Percentiles rank a stretch among this genome's conserved stretches.
Conservation (phyloP, 495 filamentous ascomycete species). For the Aspergillus campestris region DNA sequence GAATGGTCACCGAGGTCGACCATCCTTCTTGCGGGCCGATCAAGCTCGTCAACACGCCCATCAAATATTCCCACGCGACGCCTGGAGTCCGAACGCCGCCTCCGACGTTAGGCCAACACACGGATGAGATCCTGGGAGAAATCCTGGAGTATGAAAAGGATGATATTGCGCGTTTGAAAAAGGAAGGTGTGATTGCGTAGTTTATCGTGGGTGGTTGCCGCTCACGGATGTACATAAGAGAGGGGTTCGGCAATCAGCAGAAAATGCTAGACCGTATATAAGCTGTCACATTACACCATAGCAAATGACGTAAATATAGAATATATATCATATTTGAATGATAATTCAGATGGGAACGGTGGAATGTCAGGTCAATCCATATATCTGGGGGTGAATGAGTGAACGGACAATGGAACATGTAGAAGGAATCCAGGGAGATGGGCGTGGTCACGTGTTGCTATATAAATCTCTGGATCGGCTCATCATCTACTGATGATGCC, state of each 20-base stretch:
- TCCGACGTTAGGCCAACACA: conserved; percentile 86
- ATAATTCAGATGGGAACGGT: no score
- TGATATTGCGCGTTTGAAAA: conserved; percentile 55
- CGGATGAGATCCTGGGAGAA: conserved; percentile 68
- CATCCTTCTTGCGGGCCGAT: conserved; percentile 78
- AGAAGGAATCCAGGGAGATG: conserved; percentile 4
- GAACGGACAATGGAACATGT: not conserved
- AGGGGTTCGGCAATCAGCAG: not conserved
- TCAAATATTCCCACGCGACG: conserved; percentile 82
- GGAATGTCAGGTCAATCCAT: no score
- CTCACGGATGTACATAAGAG: not conserved
- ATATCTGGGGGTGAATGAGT: not conserved
- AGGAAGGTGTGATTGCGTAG: conserved; percentile 63
- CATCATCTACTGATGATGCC: conserved; percentile 8
- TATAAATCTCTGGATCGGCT: conserved; percentile 24
- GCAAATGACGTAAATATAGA: no score
- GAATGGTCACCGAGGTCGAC: conserved; percentile 82
- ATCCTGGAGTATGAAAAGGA: conserved; percentile 53
- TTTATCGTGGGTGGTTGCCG: no score
- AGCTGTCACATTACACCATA: no score
- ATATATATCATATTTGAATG: no score
- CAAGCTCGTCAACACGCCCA: conserved; percentile 86
- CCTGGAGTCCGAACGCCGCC: conserved; percentile 73
- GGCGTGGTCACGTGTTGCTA: conserved; percentile 21
- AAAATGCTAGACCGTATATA: not conserved